Evolutionary conservation across 176 grass and related monocot genomes (phyloP).

Genomic region (Aegilops tauschii): DNA sequence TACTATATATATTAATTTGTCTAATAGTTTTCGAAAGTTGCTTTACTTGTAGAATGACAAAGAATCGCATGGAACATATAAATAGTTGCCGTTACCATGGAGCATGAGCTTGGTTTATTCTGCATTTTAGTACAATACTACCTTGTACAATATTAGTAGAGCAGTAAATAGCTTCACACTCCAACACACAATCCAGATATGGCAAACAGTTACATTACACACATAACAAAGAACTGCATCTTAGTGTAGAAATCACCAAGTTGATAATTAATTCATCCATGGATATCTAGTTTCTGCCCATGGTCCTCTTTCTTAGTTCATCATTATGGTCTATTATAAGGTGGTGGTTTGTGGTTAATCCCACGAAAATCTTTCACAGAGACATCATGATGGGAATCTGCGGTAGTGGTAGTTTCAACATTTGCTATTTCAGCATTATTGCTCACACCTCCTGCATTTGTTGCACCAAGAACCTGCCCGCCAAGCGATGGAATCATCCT

Average conservation of each 20-base stretch:
- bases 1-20: neutral
- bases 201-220: neutral
- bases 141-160: neutral
- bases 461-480: neutral
- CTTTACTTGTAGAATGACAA: neutral
- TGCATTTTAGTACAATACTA: neutral
- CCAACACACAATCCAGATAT: neutral
- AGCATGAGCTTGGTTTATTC: neutral
- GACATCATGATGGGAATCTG: conserved; percentile 43
- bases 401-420: neutral
- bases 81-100: neutral
- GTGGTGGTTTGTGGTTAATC: neutral
- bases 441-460: neutral
- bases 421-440: conserved; percentile 12
- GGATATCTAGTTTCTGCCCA: neutral
- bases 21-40: neutral
- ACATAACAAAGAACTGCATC: neutral
- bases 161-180: neutral
- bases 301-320: neutral
- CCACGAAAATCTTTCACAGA: conserved; percentile 17
- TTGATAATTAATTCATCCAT: neutral
- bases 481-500: neutral
- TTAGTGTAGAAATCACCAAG: neutral
- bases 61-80: neutral
- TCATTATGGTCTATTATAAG: conserved; percentile 23